A percentile compares a stretch with the other conserved stretches of the same genome.
These are phyloP conservation scores for Tagetes erecta DNA, from an alignment of 129 eudicot species.

Conservation along the genomic window DNA sequence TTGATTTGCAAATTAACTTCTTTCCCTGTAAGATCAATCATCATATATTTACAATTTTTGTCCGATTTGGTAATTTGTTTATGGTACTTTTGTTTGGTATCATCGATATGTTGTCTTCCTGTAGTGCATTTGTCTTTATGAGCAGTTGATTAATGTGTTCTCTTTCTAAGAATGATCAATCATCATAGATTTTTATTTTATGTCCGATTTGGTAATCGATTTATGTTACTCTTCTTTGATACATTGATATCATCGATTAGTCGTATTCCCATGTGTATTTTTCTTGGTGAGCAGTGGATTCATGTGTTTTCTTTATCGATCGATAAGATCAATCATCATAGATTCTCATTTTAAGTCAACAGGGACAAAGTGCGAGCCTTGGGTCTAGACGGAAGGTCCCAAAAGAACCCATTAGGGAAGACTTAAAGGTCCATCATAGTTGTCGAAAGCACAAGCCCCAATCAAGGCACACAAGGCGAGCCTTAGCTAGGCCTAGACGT, in stretches of 20 bases:
- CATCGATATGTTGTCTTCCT: neutral
- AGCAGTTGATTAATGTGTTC: neutral
- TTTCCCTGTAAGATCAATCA: constrained; percentile 15
- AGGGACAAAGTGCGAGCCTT: too few relatives aligned
- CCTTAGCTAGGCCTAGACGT: too few relatives aligned
- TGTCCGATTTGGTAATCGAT: constrained; percentile 24
- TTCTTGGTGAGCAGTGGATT: constrained; percentile 1
- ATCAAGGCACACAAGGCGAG: too few relatives aligned
- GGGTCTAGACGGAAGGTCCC: neutral
- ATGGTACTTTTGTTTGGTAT: too few relatives aligned
- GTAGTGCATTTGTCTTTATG: constrained; percentile 2
- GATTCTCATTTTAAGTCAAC: too few relatives aligned
- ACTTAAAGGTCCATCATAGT: neutral
- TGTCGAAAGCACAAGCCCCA: too few relatives aligned
- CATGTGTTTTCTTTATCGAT: neutral
- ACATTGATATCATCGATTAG: neutral
- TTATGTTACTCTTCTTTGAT: constrained; percentile 1
- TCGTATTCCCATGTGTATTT: neutral
- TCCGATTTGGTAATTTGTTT: constrained; percentile 3
- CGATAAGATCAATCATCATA: too few relatives aligned
- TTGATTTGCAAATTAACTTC: neutral
- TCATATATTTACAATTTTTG: constrained; percentile 1
- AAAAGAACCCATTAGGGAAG: neutral
- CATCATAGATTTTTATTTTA: constrained; percentile 7
- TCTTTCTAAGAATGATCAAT: neutral